Conservation (phyloP, 2,329 filamentous ascomycete species). For the Gnomoniopsis smithogilvyi region DNA sequence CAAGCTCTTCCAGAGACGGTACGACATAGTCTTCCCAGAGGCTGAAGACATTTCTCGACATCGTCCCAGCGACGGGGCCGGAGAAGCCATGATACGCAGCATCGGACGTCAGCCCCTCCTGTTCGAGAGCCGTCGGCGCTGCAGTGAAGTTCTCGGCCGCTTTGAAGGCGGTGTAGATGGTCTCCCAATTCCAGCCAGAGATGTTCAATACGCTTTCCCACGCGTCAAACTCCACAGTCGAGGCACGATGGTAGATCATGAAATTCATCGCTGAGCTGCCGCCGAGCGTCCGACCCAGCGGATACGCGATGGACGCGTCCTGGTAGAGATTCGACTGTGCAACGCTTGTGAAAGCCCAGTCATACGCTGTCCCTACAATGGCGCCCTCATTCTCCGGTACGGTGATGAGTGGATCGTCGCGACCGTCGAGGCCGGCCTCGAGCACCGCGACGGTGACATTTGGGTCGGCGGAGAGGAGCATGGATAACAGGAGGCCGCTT, state of each 20-base stretch:
- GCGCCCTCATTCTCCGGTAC: conserved; percentile 35
- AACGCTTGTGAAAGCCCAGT: conserved; percentile 40
- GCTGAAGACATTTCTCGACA: not conserved
- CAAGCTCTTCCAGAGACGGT: not conserved
- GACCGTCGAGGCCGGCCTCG: conserved; percentile 35
- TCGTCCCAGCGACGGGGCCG: not conserved
- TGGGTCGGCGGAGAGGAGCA: conserved; percentile 42
- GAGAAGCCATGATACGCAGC: not conserved
- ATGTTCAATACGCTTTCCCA: conserved; percentile 56
- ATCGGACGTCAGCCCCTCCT: not conserved
- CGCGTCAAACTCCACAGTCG: conserved; percentile 47
- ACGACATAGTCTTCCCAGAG: not conserved
- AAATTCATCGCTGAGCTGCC: conserved; percentile 61
- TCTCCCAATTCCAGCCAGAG: conserved; percentile 53
- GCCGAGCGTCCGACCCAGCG: conserved; percentile 52
- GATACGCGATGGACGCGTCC: conserved; percentile 34
- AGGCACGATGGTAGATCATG: conserved; percentile 50
- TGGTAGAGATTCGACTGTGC: conserved; percentile 36
- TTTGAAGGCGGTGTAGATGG: not conserved
- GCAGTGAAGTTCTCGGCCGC: conserved; percentile 1
- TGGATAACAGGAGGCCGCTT: conserved; percentile 48
- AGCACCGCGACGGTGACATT: conserved; percentile 39
- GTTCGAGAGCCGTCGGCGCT: not conserved
- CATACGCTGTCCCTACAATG: conserved; percentile 32
- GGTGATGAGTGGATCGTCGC: conserved; percentile 26